phyloP scores from a whole-genome alignment of 1,284 basidiomycete genomes.

The Tylopilus orsonianus region DNA sequence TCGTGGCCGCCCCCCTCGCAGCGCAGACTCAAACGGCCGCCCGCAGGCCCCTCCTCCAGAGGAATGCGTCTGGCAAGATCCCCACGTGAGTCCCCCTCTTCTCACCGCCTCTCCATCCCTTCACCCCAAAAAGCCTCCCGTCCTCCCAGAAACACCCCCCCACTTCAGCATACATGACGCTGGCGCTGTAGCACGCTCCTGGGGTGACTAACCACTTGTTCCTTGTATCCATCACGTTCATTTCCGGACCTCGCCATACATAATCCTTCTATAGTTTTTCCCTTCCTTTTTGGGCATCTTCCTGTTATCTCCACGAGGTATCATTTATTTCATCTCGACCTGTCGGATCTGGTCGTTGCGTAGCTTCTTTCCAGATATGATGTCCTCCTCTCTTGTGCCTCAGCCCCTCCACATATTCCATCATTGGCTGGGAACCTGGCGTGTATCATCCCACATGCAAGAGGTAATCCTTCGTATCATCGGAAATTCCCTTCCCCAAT shows the following conservation, averaged over 20 bases:
- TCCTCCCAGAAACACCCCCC: too few relatives aligned
- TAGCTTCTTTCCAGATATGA: constrained; percentile 31
- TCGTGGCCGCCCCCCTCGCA: constrained; percentile 27
- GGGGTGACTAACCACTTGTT: constrained; percentile 30
- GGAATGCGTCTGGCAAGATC: not conserved
- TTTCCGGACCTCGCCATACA: constrained; percentile 30
- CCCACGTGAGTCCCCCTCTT: not conserved
- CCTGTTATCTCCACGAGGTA: constrained; percentile 38
- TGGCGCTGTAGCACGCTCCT: constrained; percentile 36
- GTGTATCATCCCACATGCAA: constrained; percentile 17
- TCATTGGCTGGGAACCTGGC: constrained; percentile 15
- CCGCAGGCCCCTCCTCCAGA: not conserved
- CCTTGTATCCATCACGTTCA: constrained; percentile 27
- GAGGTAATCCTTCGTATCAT: constrained; percentile 12
- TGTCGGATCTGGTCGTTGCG: constrained; percentile 32
- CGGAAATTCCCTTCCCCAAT: constrained; percentile 24
- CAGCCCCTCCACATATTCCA: constrained; percentile 6
- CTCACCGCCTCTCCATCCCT: not conserved
- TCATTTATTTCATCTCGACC: constrained; percentile 22
- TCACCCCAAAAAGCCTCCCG: constrained; percentile 13
- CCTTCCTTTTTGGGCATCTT: constrained; percentile 24
- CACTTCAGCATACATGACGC: constrained; percentile 32
- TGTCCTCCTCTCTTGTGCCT: constrained; percentile 28
- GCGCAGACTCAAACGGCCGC: constrained; percentile 11
- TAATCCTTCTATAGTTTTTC: constrained; percentile 20